Evolutionary conservation across 768 basidiomycete genomes (phyloP).

Genomic region (Pholiota conissans): DNA sequence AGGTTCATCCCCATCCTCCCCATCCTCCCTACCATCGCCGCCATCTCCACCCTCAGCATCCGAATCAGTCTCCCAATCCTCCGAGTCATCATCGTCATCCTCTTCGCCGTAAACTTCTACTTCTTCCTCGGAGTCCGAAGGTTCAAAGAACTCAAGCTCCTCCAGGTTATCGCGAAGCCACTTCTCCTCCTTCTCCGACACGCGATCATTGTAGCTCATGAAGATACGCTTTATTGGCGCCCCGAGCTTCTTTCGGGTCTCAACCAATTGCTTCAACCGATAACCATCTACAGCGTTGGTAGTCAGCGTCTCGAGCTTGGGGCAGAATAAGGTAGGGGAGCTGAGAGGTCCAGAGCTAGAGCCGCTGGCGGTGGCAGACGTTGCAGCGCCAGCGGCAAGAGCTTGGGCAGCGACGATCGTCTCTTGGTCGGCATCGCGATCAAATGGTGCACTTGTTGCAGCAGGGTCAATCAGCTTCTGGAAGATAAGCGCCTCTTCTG

Average conservation of each 20-base stretch:
- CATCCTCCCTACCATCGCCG: no score
- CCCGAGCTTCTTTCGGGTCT: constrained; percentile 38
- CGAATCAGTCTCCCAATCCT: constrained; percentile 10
- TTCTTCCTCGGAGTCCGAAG: constrained; percentile 49
- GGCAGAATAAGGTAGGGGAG: constrained; percentile 38
- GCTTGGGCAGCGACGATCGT: constrained; percentile 5
- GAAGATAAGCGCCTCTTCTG: constrained; percentile 32
- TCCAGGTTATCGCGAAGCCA: constrained; percentile 57
- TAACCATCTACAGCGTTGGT: constrained; percentile 43
- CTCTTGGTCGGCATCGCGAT: background rate
- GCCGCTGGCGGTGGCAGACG: background rate
- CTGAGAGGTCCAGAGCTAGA: background rate
- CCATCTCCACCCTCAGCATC: constrained; percentile 24
- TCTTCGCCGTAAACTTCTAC: constrained; percentile 21
- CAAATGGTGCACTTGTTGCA: background rate
- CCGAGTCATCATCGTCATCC: constrained; percentile 8
- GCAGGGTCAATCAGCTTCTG: constrained; percentile 21
- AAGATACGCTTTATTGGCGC: constrained; percentile 46
- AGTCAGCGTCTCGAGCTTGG: constrained; percentile 48
- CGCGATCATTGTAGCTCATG: constrained; percentile 44
- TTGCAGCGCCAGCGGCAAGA: background rate
- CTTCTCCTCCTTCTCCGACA: constrained; percentile 40
- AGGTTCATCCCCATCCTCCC: constrained; percentile 10
- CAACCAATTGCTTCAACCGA: constrained; percentile 45
- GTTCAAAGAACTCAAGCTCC: constrained; percentile 55